phyloP scores from a whole-genome alignment of 176 grass and related monocot genomes.

The Raddia distichophylla region DNA sequence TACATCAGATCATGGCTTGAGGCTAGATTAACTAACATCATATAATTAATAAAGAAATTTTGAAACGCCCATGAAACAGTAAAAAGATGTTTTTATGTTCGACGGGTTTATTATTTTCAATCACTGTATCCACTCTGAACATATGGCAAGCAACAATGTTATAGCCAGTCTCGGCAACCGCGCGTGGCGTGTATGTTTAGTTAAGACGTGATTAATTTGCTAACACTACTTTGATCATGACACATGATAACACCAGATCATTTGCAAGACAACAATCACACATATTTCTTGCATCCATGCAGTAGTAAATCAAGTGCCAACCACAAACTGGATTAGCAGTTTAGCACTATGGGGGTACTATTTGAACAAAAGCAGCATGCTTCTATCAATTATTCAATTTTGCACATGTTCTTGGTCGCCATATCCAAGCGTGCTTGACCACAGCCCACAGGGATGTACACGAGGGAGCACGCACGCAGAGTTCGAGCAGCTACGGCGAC shows the following conservation, averaged over 20 bases:
- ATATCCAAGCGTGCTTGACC: background rate
- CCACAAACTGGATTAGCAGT: background rate
- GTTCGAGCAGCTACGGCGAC: constrained; percentile 45
- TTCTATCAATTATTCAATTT: background rate
- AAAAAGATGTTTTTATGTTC: background rate
- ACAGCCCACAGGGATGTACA: background rate
- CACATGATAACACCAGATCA: background rate
- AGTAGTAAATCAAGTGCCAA: background rate
- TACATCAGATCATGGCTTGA: background rate
- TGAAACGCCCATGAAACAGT: background rate
- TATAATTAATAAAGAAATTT: background rate
- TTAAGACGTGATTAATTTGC: background rate
- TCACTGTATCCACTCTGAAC: background rate
- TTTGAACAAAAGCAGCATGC: background rate
- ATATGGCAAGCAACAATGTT: background rate
- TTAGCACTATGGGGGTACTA: too few relatives aligned
- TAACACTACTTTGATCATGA: background rate
- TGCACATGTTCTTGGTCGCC: background rate
- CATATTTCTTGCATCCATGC: constrained; percentile 11
- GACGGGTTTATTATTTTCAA: background rate
- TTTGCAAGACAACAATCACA: background rate
- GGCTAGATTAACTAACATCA: background rate
- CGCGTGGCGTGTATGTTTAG: background rate
- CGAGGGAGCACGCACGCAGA: background rate
- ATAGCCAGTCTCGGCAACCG: too few relatives aligned